Base-by-base conservation (phyloP, 768 basidiomycete species). In the Tylopilus subfusipes region DNA sequence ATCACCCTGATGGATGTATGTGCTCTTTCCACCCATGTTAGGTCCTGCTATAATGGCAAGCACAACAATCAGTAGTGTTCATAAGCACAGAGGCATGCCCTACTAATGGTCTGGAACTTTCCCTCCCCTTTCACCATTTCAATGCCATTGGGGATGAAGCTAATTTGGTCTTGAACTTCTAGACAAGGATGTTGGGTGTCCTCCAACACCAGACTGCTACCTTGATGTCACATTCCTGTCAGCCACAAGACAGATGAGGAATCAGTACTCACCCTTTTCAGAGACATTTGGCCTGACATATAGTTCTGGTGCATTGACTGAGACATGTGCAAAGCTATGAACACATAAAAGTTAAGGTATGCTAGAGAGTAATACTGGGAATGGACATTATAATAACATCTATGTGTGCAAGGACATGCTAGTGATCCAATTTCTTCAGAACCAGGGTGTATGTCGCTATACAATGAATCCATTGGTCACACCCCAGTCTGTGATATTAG, bases 11-110 rank as follows among this genome's bases (percentile, higher is more conserved):
- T 93, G 88, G 62, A 98, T 96, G 64, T 95, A 98, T 0, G 96
- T 98, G 44, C 90, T 93, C 73, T 99, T 99, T 55, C 97, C 97
- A 50, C 97, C 97, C 90, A 98, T 98, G 71, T 99, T 99, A 0
- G 97, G 97, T 7, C 97, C 97, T 21, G 95, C 89, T 91, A 36
- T 10, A 22, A 57, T 25, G 16, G 46, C 45, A 42, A 48, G 42
- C 44, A 46, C 45, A 40, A 50, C 13, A 48, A 30, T 64, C 10
- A 56, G 47, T 1, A 31, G 22, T 1, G 11, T 14, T 21, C 29
- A 19, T 13, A 19, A 39, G 33, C 14, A 36, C 8, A n/a, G 2
- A 21, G 10, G 12, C 4, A 22, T 10, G 24, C 59, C 84, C 55
- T 62, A 90, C 89, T 98, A 61, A 98, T 95, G 51, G 98, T 95